Evolutionary conservation across 192 early-diverging fungal species (phyloP).

Genomic region (Globomyces pollinis-pini): DNA sequence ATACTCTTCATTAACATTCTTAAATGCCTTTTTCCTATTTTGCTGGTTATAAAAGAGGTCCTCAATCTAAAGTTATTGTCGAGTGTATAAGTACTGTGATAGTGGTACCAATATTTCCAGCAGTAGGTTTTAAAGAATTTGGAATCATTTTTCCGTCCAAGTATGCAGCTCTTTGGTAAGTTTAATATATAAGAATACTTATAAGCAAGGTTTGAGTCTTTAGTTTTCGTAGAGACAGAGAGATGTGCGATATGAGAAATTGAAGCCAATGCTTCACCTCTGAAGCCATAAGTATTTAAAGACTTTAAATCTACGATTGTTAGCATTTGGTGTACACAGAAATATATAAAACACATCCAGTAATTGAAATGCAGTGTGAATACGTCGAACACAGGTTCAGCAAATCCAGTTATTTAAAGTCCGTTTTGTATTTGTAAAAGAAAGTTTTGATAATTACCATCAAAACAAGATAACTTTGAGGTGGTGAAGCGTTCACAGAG

Average conservation of each 20-base stretch:
- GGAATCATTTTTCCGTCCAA: slow-evolving; percentile 79
- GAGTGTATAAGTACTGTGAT: too few relatives aligned
- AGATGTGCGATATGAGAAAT: slow-evolving; percentile 93
- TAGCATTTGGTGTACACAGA: too few relatives aligned
- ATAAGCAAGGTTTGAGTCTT: slow-evolving; percentile 38
- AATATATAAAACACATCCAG: too few relatives aligned
- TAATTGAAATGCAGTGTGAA: too few relatives aligned
- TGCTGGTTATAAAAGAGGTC: slow-evolving; percentile 94
- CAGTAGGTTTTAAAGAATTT: slow-evolving; percentile 68
- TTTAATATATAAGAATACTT: slow-evolving; percentile 25
- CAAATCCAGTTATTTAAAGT: too few relatives aligned
- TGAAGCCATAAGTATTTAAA: slow-evolving; percentile 91
- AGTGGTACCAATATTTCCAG: slow-evolving; percentile 91
- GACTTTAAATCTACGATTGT: slow-evolving; percentile 45
- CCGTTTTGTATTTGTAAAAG: too few relatives aligned
- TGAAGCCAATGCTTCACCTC: slow-evolving; percentile 77
- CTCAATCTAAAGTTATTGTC: too few relatives aligned
- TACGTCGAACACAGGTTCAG: too few relatives aligned
- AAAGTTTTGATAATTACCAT: slow-evolving; percentile 40
- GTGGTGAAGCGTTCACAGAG: slow-evolving; percentile 96
- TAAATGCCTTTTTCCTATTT: slow-evolving; percentile 76
- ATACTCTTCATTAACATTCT: slow-evolving; percentile 80
- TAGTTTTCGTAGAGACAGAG: slow-evolving; percentile 52
- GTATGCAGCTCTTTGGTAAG: slow-evolving; percentile 65
- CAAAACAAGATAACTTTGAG: slow-evolving; percentile 77